Percentiles rank a stretch among this genome's conserved stretches.
phyloP scores from a whole-genome alignment of 306 rosid genomes.

The Benincasa hispida region DNA sequence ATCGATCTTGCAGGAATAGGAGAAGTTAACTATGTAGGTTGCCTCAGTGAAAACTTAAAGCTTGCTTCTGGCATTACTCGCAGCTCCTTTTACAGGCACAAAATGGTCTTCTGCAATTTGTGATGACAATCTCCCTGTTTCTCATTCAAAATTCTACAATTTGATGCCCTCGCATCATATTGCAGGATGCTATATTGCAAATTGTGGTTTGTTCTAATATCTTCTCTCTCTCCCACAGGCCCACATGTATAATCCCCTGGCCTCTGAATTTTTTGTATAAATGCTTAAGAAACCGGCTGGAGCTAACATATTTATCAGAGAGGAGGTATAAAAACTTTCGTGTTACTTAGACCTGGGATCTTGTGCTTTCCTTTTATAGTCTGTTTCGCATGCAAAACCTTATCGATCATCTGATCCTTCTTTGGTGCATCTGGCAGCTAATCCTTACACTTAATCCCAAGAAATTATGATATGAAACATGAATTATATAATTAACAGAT shows the following conservation, averaged over 20 bases:
- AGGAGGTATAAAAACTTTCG: neutral
- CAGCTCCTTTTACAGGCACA: neutral
- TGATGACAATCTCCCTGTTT: neutral
- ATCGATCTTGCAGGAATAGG: neutral
- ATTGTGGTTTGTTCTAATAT: neutral
- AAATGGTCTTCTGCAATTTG: neutral
- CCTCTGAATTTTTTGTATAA: neutral
- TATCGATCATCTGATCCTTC: neutral
- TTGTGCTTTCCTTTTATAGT: neutral
- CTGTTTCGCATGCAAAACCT: neutral
- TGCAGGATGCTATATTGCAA: neutral
- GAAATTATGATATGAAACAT: neutral
- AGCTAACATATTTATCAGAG: neutral
- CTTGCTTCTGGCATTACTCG: neutral
- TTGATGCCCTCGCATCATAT: neutral
- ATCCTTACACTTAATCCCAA: neutral
- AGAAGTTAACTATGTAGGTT: neutral
- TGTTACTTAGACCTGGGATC: neutral
- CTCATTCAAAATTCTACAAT: neutral
- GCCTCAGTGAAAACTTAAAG: neutral
- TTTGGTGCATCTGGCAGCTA: neutral
- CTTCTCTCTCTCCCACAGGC: neutral
- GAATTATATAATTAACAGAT: neutral
- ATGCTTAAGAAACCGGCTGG: neutral
- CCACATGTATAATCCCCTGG: neutral